Evolutionary conservation across 1,284 basidiomycete species (phyloP), one percentile per base, ranked within the genome.

Genomic region (Ceratobasidium sp.): DNA sequence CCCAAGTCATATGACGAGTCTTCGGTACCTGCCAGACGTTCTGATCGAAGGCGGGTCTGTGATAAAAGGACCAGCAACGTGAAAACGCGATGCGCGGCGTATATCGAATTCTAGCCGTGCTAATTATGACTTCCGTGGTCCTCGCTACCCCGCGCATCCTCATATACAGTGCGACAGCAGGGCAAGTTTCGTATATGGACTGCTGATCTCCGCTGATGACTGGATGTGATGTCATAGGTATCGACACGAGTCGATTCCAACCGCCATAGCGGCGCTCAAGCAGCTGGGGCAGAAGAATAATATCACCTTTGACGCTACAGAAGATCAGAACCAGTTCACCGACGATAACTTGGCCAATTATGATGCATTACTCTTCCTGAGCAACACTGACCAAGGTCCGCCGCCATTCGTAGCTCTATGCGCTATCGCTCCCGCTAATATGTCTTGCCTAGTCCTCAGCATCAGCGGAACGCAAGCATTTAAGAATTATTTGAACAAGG

Each of bases 231-330:
- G 65, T 66, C 81, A 51, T 57, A 75, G 85, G 19, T 91, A 87
- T 80, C 85, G 91, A 68, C 93, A 95, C 83, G 92, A 93, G 80
- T 92, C 91, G 1, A 95, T 95, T 76, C 92, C 92, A 0, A 90
- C 89, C 1, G 90, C 90, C 29, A 88, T 90, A 49, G 82, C 87
- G 54, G 89, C 90, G 0, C 86, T 94, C 62, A 82, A 85, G 32
- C 79, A 83, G 0, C 84, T 88, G 5, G 86, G 88, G 56, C 79
- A 83, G 8, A 78, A 81, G 17, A 85, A 87, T 80, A 84, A 87
- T 75, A 86, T 91, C 37, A 80, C 85, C 19, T 92, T 95, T 79
- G 88, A 89, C 66, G 85, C 90, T 54, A 91, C 91, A 15, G 92
- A 94, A 81, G 91, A 93, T 80, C 81, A 84, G 76, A 81, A 83